Base-by-base conservation (phyloP, 495 filamentous ascomycete genomes). In the Pseudomonodictys pantanalensis region DNA sequence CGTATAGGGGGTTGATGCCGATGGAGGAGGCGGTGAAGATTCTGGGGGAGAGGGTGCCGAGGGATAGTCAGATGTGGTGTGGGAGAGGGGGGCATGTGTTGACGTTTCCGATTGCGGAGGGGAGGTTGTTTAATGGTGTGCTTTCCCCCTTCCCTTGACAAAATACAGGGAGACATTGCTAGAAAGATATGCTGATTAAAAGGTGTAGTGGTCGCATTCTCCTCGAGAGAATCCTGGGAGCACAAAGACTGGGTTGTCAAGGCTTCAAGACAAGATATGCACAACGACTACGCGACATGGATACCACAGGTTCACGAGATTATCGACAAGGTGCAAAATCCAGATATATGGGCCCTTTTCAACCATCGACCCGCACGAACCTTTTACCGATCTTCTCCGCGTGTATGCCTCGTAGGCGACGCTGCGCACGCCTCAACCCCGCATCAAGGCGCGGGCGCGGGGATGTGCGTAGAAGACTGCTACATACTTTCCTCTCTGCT, bases 341-440 rank as follows among this genome's bases (percentile, higher is more conserved):
- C 56, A 8, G 62, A 65, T 35, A 51, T 56, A n/a, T 65, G 85
- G 82, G 85, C 83, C 1, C 69, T 89, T 20, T 87, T 84, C 69
- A 77, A 88, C 29, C 78, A 83, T 43, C 78, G 78, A 0, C 78
- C 78, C 12, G 75, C 81, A 7, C 76, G 77, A 1, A 81, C 76
- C 0, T 89, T 81, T 54, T 75, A 71, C 49, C 77, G 77, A 33
- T n/a, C 32, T 22, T 17, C 23, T 10, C 78, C 77, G 1, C 73
- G 76, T 0, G 64, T 89, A 0, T 80, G 78, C 3, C 73, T 89
- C 1, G 69, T 87, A 0, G 86, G 87, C 1, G 86, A 89, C 60
- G 86, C 86, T 0, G 86, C 86, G 0, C 87, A 89, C 61, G 85
- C 86, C 0, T 78, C 79, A 0, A 87, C 85, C 1, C 87, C 86